phyloP scores from a whole-genome alignment of 2,329 filamentous ascomycete genomes.

The Tolypocladium nubicola region DNA sequence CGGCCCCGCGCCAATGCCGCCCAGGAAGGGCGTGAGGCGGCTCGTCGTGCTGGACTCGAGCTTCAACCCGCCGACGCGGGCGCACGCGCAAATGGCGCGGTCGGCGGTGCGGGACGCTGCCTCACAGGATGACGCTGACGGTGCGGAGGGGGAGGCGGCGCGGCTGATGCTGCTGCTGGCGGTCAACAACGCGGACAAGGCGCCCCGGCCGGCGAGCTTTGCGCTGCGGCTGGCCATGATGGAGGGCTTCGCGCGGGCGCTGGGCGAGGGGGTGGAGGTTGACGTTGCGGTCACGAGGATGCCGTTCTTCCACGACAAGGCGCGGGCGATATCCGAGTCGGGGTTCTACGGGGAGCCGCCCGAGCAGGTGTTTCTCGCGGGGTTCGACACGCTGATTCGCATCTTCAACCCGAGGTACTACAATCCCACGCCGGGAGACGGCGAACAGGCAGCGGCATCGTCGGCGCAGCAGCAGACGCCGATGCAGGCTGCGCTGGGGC shows the following conservation, averaged over 20 bases:
- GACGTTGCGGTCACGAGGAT: slow-evolving; percentile 63
- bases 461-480: not conserved
- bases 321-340: slow-evolving; percentile 39
- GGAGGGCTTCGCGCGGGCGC: slow-evolving; percentile 52
- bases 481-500: slow-evolving; percentile 44
- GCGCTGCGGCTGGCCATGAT: slow-evolving; percentile 61
- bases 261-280: slow-evolving; percentile 25
- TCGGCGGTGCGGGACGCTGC: slow-evolving; percentile 27
- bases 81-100: slow-evolving; percentile 46
- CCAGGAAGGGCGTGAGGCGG: slow-evolving; percentile 7
- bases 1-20: slow-evolving; percentile 10
- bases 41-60: slow-evolving; percentile 56
- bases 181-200: slow-evolving; percentile 57
- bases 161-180: slow-evolving; percentile 50
- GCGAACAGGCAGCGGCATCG: not conserved
- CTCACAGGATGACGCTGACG: slow-evolving; percentile 1
- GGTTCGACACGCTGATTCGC: slow-evolving; percentile 66
- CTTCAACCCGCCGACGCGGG: slow-evolving; percentile 57
- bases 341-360: slow-evolving; percentile 28
- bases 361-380: slow-evolving; percentile 58
- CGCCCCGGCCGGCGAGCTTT: slow-evolving; percentile 56
- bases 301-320: slow-evolving; percentile 68
- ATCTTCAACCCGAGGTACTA: slow-evolving; percentile 69
- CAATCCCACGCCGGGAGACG: slow-evolving; percentile 3
- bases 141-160: slow-evolving; percentile 6